Evolutionary conservation across 352 stramenopile genomes (phyloP).

Genomic region (Aphanomyces invadans): DNA sequence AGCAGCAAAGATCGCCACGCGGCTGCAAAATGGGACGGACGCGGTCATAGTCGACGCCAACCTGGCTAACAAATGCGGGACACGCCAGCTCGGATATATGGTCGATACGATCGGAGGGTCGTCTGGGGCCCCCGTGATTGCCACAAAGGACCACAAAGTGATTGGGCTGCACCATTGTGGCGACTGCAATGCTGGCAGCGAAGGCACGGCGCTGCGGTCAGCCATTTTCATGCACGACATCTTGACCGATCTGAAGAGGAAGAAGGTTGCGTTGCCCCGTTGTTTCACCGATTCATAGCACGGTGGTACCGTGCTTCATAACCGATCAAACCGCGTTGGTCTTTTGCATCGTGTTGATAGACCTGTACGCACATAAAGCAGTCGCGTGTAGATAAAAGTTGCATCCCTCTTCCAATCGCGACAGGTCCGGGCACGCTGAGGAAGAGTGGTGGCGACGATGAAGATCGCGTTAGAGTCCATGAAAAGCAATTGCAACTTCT

Average conservation of each 20-base stretch:
- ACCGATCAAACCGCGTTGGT: no score
- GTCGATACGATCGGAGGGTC: constrained; percentile 54
- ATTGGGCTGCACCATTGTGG: constrained; percentile 62
- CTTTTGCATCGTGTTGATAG: no score
- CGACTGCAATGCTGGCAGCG: constrained; percentile 43
- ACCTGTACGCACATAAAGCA: no score
- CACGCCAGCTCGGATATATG: constrained; percentile 44
- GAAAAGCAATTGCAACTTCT: no score
- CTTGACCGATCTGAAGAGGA: constrained; percentile 36
- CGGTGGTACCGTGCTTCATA: no score
- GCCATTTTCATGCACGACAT: constrained; percentile 30
- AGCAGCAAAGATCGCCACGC: constrained; percentile 33
- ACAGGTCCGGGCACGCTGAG: no score
- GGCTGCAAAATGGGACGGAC: constrained; percentile 36
- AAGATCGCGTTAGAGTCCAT: no score
- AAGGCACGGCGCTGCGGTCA: constrained; percentile 32
- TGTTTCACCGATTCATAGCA: constrained; percentile 4
- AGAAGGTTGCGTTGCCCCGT: constrained; percentile 20
- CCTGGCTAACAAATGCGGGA: constrained; percentile 33
- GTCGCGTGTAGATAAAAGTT: no score
- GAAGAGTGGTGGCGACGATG: no score
- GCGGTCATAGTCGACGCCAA: constrained; percentile 36
- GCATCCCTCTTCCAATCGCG: no score
- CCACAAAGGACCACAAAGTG: constrained; percentile 47
- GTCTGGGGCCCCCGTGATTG: constrained; percentile 49